Evolutionary conservation across 768 basidiomycete genomes (phyloP).

Genomic region (Leccinum subgranulosum): DNA sequence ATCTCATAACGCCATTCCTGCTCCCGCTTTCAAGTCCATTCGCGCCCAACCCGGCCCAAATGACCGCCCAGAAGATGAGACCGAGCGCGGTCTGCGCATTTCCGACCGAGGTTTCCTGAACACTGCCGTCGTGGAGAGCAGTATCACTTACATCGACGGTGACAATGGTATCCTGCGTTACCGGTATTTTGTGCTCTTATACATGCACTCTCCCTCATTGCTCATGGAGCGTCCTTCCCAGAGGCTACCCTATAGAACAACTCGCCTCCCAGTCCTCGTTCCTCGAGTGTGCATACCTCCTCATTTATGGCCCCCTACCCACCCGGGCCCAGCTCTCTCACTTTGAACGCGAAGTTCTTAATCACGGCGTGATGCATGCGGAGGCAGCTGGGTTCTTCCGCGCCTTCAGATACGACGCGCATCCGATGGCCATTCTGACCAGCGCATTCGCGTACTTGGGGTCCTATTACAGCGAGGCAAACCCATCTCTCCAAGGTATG

Average conservation of each 20-base stretch:
- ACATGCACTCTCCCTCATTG: background rate
- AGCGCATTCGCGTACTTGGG: constrained; percentile 87
- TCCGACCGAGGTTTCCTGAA: constrained; percentile 80
- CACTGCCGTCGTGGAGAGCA: constrained; percentile 74
- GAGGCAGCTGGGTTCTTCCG: constrained; percentile 70
- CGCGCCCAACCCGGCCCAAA: constrained; percentile 52
- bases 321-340: constrained; percentile 51
- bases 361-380: constrained; percentile 66
- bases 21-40: constrained; percentile 79
- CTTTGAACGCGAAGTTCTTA: constrained; percentile 76
- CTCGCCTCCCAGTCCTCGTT: constrained; percentile 77
- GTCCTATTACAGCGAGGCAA: constrained; percentile 84
- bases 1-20: constrained; percentile 72
- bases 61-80: constrained; percentile 79
- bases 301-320: constrained; percentile 85
- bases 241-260: constrained; percentile 93
- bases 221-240: constrained; percentile 24
- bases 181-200: constrained; percentile 42
- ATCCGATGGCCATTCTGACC: constrained; percentile 89
- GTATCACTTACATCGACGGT: constrained; percentile 91
- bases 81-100: constrained; percentile 75
- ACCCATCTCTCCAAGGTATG: constrained; percentile 79
- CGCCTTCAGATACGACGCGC: constrained; percentile 84
- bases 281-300: constrained; percentile 80
- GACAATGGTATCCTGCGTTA: constrained; percentile 82